Percentiles rank a stretch among this genome's conserved stretches.
phyloP scores from a whole-genome alignment of 192 early-diverging fungal species.

The Coemansia sp. region DNA sequence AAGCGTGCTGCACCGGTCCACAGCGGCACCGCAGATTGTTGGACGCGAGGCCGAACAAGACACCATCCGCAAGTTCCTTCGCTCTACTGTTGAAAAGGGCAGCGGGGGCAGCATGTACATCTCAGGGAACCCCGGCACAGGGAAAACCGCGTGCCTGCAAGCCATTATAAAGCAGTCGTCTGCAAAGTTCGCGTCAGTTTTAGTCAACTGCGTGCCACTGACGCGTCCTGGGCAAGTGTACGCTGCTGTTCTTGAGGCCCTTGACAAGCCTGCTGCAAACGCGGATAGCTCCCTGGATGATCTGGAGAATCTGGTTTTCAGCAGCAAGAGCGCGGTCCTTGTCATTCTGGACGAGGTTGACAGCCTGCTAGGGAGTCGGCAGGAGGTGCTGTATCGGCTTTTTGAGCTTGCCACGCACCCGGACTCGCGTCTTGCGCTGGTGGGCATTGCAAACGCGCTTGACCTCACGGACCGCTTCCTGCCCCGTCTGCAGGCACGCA shows the following conservation, averaged over 20 bases:
- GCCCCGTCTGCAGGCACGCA: conserved; percentile 80
- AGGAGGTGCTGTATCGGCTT: conserved; percentile 84
- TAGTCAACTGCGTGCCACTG: conserved; percentile 88
- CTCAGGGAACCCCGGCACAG: conserved; percentile 89
- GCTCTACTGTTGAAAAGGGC: conserved; percentile 28
- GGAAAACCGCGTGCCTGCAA: conserved; percentile 84
- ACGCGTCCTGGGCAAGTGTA: conserved; percentile 70
- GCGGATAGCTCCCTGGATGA: conserved; percentile 54
- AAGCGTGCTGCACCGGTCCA: conserved; percentile 39
- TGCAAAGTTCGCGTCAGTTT: conserved; percentile 42
- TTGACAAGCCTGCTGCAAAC: conserved; percentile 19
- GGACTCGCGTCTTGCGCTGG: conserved; percentile 67
- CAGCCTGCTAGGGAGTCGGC: conserved; percentile 73
- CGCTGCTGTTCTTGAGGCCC: conserved; percentile 61
- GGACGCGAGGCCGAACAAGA: conserved; percentile 45
- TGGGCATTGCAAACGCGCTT: conserved; percentile 94
- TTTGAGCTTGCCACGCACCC: conserved; percentile 67
- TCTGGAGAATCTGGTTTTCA: conserved; percentile 58
- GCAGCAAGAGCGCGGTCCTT: conserved; percentile 54
- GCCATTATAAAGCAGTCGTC: conserved; percentile 56
- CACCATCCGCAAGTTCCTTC: conserved; percentile 37
- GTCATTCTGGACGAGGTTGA: conserved; percentile 95
- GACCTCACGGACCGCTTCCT: conserved; percentile 87
- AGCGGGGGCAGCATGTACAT: conserved; percentile 75
- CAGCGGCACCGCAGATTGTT: conserved; percentile 48